Percentiles rank a stretch among this genome's conserved stretches.
Evolutionary conservation across 2,329 filamentous ascomycete species (phyloP).

Genomic region (Stagonosporopsis tanaceti): DNA sequence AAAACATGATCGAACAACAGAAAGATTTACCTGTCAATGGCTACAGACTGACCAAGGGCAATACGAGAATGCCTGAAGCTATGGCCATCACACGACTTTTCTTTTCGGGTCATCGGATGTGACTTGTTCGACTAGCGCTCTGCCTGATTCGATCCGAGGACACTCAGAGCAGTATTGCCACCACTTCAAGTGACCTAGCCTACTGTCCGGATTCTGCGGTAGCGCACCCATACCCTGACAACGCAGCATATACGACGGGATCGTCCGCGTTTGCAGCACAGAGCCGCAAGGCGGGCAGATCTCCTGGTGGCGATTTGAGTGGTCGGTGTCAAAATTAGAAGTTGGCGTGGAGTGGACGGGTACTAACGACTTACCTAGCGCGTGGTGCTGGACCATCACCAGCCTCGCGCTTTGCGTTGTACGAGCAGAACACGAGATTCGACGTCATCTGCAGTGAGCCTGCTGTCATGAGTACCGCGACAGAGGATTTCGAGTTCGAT

Average conservation of each 20-base stretch:
- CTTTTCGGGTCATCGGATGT: conserved; percentile 5
- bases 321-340: conserved; percentile 12
- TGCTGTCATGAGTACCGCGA: conserved; percentile 3
- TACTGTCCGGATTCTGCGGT: neutral
- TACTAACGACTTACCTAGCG: conserved; percentile 14
- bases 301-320: conserved; percentile 6
- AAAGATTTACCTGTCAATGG: neutral
- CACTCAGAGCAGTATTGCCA: neutral
- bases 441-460: conserved; percentile 12
- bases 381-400: neutral
- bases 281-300: conserved; percentile 4
- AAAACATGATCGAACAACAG: neutral
- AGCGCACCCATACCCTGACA: neutral
- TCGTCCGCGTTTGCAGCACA: neutral
- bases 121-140: neutral
- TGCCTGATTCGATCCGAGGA: neutral
- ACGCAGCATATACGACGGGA: neutral
- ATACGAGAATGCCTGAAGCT: neutral
- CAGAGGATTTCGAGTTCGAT: neutral
- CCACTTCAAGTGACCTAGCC: neutral
- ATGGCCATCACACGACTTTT: conserved; percentile 9
- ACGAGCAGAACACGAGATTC: conserved; percentile 10
- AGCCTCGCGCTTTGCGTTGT: conserved; percentile 12
- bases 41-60: neutral
- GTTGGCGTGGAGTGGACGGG: conserved; percentile 4